These are phyloP conservation scores for Vitis vinifera DNA, from an alignment of 164 flowering plant species.

Conservation along the genomic window DNA sequence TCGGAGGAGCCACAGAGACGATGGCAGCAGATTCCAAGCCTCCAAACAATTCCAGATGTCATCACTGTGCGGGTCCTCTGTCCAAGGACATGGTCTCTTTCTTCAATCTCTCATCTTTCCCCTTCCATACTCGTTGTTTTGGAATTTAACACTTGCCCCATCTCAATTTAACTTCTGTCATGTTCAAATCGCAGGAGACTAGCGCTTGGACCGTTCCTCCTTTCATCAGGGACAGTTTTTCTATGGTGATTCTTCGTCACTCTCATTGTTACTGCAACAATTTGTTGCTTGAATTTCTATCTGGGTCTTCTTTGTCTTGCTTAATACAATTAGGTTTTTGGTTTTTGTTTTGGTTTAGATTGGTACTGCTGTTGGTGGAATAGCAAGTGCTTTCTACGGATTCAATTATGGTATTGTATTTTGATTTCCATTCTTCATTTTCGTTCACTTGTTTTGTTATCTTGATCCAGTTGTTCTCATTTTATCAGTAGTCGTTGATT, in stretches of 20 bases:
- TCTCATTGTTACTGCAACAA: neutral
- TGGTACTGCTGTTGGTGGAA: conserved; percentile 94
- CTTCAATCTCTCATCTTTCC: neutral
- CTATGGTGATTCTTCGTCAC: conserved; percentile 53
- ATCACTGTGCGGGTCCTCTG: conserved; percentile 93
- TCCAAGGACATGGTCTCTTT: conserved; percentile 62
- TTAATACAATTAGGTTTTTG: neutral
- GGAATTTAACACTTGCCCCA: neutral
- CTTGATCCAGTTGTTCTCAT: neutral
- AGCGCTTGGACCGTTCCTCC: conserved; percentile 75
- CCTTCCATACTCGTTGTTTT: neutral
- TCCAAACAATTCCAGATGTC: conserved; percentile 37
- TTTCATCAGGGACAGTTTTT: conserved; percentile 77
- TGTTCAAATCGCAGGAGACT: conserved; percentile 58
- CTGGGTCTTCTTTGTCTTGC: neutral
- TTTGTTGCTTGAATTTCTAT: conserved; percentile 1
- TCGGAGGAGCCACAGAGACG: neutral
- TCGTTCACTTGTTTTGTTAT: neutral
- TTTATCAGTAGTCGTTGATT: too few species aligned
- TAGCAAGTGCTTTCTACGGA: conserved; percentile 84
- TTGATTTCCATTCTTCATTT: neutral
- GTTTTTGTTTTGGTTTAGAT: conserved; percentile 41
- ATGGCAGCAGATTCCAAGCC: conserved; percentile 18
- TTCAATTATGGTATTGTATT: conserved; percentile 71
- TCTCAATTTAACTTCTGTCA: neutral